These are phyloP conservation scores for Claviceps citrina DNA, from an alignment of 2,329 filamentous ascomycete species.

Conservation along the genomic window DNA sequence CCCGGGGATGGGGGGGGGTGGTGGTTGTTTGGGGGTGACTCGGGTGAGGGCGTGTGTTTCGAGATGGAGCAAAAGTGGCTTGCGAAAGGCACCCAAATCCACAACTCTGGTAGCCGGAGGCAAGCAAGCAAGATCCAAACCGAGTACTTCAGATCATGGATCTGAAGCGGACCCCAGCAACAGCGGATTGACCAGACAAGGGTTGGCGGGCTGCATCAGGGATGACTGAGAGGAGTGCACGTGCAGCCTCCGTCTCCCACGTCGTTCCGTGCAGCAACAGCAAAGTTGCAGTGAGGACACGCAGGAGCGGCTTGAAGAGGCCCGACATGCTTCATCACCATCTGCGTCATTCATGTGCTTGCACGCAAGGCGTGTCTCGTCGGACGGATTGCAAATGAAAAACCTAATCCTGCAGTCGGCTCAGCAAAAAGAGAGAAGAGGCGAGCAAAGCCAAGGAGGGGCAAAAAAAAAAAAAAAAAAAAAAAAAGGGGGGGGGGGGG, in stretches of 20 bases:
- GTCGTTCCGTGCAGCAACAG: background rate
- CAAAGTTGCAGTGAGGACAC: background rate
- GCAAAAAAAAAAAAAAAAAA: background rate
- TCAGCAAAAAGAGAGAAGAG: constrained; percentile 4
- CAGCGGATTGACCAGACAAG: constrained; percentile 9
- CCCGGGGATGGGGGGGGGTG: background rate
- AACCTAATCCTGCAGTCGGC: background rate
- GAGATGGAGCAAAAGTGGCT: constrained; percentile 18
- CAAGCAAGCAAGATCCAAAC: constrained; percentile 18
- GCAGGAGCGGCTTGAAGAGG: background rate
- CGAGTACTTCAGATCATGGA: constrained; percentile 15
- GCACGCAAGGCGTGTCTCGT: constrained; percentile 18
- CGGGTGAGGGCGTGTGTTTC: constrained; percentile 11
- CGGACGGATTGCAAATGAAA: constrained; percentile 16
- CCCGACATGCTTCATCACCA: background rate
- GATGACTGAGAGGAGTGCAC: background rate
- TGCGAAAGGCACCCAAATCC: constrained; percentile 21
- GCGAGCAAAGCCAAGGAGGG: constrained; percentile 4
- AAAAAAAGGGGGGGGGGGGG: no score
- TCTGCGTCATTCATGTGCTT: constrained; percentile 9
- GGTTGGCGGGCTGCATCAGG: constrained; percentile 2
- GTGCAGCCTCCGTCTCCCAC: no score
- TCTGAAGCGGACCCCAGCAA: constrained; percentile 22
- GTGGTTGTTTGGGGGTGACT: no score
- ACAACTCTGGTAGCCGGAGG: constrained; percentile 15